A percentile compares a stretch with the other conserved stretches of the same genome.
phyloP scores from a whole-genome alignment of 2,329 filamentous ascomycete species.

The Capronia americana region DNA sequence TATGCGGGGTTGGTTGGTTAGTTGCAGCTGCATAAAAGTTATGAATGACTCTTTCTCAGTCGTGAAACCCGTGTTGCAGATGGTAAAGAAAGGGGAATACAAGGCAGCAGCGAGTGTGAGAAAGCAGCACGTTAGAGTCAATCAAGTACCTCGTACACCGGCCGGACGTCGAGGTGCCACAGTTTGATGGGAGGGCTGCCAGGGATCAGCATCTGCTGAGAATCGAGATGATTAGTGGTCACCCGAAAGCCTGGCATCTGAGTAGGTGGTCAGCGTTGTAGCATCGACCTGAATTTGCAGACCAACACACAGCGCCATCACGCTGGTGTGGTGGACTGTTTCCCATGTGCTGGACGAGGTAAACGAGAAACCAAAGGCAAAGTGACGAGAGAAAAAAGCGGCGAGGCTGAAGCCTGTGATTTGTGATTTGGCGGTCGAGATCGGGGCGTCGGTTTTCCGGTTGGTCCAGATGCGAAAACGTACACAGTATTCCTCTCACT shows the following conservation, averaged over 20 bases:
- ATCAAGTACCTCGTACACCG: background rate
- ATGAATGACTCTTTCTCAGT: background rate
- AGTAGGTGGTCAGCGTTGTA: background rate
- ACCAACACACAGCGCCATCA: background rate
- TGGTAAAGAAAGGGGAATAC: background rate
- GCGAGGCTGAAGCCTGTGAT: background rate
- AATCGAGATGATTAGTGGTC: background rate
- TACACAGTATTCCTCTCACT: background rate
- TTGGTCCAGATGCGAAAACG: background rate
- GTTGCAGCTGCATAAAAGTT: background rate
- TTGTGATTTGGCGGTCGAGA: no score
- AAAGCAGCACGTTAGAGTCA: background rate
- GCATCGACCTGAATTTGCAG: background rate
- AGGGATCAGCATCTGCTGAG: background rate
- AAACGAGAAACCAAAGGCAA: background rate
- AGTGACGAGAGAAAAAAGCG: background rate
- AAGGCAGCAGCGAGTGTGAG: background rate
- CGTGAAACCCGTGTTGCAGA: background rate
- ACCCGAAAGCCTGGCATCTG: background rate
- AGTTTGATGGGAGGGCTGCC: background rate
- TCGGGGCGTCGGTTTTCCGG: background rate
- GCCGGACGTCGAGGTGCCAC: background rate
- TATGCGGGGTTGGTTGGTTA: background rate
- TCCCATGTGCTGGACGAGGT: background rate
- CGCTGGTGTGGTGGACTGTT: background rate